phyloP scores from a whole-genome alignment of 371 early-diverging fungal genomes.

The Mucor saturninus region DNA sequence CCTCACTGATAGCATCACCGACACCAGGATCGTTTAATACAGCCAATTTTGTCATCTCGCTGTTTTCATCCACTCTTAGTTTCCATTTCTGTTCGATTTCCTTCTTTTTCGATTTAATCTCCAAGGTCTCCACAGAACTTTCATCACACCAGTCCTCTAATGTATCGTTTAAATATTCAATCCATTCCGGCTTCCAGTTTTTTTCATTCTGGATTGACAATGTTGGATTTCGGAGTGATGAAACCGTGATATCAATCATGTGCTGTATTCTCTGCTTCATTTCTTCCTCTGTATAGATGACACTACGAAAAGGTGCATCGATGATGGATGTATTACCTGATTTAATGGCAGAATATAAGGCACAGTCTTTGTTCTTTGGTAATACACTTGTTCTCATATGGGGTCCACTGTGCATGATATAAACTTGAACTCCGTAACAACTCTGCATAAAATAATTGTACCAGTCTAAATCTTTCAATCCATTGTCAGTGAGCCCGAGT shows the following conservation, averaged over 20 bases:
- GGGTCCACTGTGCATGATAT: constrained; percentile 16
- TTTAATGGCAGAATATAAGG: constrained; percentile 24
- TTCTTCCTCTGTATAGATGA: constrained; percentile 39
- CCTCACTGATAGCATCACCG: constrained; percentile 26
- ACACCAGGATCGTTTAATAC: constrained; percentile 35
- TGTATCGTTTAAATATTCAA: constrained; percentile 33
- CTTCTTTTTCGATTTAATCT: constrained; percentile 7
- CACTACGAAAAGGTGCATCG: constrained; percentile 29
- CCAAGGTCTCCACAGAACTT: constrained; percentile 2
- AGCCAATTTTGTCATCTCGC: constrained; percentile 27
- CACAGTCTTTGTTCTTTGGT: constrained; percentile 22
- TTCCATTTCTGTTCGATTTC: constrained; percentile 16
- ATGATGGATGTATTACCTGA: constrained; percentile 10
- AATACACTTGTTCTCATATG: constrained; percentile 22
- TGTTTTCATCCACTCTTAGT: constrained; percentile 25
- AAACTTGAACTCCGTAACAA: constrained; percentile 34
- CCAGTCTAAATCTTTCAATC: constrained; percentile 16
- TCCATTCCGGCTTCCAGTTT: constrained; percentile 33
- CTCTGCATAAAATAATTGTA: constrained; percentile 32
- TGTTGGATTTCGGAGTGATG: constrained; percentile 22
- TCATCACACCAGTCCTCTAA: constrained; percentile 41
- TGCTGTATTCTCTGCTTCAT: constrained; percentile 30
- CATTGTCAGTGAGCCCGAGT: background rate
- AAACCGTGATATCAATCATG: constrained; percentile 30
- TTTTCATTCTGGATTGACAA: constrained; percentile 24